Percentiles rank a stretch among this genome's conserved stretches.
Conservation (phyloP, 2,329 filamentous ascomycete species). For the Ophiosphaerella narmari region DNA sequence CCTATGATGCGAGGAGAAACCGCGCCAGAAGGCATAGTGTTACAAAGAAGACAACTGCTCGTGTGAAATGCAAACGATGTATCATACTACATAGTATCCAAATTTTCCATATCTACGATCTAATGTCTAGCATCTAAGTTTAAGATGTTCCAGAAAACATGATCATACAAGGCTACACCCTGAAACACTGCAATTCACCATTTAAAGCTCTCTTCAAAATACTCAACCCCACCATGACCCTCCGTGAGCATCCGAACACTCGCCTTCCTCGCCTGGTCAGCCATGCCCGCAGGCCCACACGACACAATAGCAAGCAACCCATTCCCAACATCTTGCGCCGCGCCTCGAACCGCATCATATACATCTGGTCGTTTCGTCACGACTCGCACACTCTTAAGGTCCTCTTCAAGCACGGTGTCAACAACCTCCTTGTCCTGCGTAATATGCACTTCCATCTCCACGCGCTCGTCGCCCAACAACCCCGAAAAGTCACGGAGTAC, state of each 20-base stretch:
- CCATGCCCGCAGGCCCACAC: slow-evolving; percentile 53
- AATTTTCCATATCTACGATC: background rate
- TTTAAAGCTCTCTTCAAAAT: slow-evolving; percentile 54
- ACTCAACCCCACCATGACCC: slow-evolving; percentile 43
- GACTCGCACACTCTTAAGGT: slow-evolving; percentile 31
- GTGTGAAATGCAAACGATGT: too few species aligned
- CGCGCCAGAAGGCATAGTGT: too few species aligned
- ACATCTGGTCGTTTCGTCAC: slow-evolving; percentile 48
- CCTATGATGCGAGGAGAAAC: too few species aligned
- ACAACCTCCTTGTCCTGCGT: slow-evolving; percentile 30
- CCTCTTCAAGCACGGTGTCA: slow-evolving; percentile 21
- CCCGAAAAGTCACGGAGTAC: slow-evolving; percentile 28
- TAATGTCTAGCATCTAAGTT: background rate
- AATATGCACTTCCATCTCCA: slow-evolving; percentile 32
- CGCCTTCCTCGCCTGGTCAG: slow-evolving; percentile 50
- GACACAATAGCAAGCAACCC: slow-evolving; percentile 47
- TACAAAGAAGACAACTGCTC: too few species aligned
- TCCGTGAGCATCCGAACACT: slow-evolving; percentile 41
- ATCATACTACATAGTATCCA: background rate
- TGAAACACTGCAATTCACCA: slow-evolving; percentile 36
- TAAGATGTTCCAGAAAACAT: background rate
- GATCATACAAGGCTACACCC: background rate
- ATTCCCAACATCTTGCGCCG: slow-evolving; percentile 37
- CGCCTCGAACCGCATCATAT: slow-evolving; percentile 34
- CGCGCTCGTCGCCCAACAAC: slow-evolving; percentile 28